Conservation (phyloP, 2,329 filamentous ascomycete species). For the Trichoderma koningii region DNA sequence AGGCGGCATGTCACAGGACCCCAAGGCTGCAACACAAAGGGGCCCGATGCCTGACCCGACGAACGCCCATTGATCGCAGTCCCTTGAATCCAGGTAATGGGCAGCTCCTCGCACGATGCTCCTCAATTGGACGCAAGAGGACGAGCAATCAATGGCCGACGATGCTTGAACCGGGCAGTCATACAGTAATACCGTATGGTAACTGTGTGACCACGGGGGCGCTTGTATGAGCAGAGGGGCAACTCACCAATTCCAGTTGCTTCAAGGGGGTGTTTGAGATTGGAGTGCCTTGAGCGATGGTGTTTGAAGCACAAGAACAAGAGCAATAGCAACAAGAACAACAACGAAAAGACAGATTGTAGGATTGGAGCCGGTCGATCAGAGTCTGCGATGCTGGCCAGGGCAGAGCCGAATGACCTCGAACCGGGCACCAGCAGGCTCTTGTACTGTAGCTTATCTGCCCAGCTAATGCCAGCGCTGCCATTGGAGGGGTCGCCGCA, state of each 20-base stretch:
- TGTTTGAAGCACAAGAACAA: constrained; percentile 3
- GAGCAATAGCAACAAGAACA: neutral
- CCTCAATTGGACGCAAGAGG: neutral
- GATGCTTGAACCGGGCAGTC: constrained; percentile 2
- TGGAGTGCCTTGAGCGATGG: neutral
- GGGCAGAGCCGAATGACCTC: neutral
- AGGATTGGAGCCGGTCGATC: neutral
- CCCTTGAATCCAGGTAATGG: neutral
- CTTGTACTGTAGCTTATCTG: constrained; percentile 21
- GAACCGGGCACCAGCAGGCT: constrained; percentile 1
- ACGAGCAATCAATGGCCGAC: neutral
- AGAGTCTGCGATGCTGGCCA: constrained; percentile 6
- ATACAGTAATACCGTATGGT: neutral
- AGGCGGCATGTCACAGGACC: constrained; percentile 24
- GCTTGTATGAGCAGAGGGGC: neutral
- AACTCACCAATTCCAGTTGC: constrained; percentile 24
- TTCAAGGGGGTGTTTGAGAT: neutral
- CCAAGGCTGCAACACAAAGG: constrained; percentile 23
- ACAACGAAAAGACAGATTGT: neutral
- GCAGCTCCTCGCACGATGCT: constrained; percentile 2
- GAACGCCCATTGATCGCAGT: constrained; percentile 2
- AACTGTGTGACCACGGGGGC: constrained; percentile 1
- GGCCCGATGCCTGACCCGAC: constrained; percentile 11
- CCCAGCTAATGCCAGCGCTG: constrained; percentile 10
- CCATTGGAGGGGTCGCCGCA: constrained; percentile 21